phyloP scores from a whole-genome alignment of 169 alveolate genomes.

The Theileria annulata region DNA sequence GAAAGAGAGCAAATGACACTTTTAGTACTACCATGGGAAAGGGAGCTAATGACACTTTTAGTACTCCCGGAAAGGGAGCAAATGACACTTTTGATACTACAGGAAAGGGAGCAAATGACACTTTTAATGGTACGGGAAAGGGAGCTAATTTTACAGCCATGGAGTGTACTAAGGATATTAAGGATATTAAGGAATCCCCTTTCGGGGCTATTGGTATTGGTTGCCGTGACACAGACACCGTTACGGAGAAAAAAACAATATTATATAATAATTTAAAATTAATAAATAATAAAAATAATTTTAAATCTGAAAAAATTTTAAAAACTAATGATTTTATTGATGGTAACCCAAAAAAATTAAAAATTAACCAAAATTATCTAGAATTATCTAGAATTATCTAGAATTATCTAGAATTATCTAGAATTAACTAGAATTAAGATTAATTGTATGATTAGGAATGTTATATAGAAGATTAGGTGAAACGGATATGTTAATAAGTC shows the following conservation, averaged over 20 bases:
- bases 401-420: background rate
- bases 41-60: too few relatives aligned
- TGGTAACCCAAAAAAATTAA: constrained; percentile 6
- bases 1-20: background rate
- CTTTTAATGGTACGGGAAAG: background rate
- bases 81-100: background rate
- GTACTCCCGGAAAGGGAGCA: too few relatives aligned
- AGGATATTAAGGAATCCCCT: too few relatives aligned
- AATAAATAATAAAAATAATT: constrained; percentile 15
- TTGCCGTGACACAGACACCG: too few relatives aligned
- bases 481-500: constrained; percentile 75
- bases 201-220: too few relatives aligned
- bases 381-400: too few relatives aligned
- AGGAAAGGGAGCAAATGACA: background rate
- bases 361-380: background rate
- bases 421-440: background rate
- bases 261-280: background rate
- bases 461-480: constrained; percentile 72
- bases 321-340: constrained; percentile 37
- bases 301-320: constrained; percentile 13
- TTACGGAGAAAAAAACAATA: background rate
- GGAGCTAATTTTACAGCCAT: too few relatives aligned
- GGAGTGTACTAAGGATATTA: too few relatives aligned
- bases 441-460: constrained; percentile 50
- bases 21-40: background rate